Evolutionary conservation across 2,329 filamentous ascomycete genomes (phyloP), one percentile per base, ranked within the genome.

Genomic region (Trichoderma breve): DNA sequence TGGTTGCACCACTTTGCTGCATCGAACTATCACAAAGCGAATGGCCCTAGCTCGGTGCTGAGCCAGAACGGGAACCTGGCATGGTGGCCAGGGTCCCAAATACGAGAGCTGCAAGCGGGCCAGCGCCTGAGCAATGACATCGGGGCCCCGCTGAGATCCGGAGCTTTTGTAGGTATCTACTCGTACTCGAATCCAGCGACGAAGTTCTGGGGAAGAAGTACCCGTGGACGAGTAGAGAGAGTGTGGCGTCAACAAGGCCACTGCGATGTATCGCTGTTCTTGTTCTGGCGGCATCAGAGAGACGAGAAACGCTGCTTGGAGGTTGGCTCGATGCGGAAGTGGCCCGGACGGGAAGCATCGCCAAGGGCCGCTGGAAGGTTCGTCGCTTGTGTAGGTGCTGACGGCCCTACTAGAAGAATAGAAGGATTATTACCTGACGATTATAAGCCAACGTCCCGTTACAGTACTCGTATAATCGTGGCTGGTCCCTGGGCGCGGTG

Each of bases 41-140:
- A n/a, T 69, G 66, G 53, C 15, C 58, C 55, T 69, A 39, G 55
- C n/a, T 34, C 55, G 14, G 36, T 43, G 26, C 43, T 30, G 64
- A 15, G 39, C 62, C 70, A 24, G 51, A 62, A 63, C 30, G 57
- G 58, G 43, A 63, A 53, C 28, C n/a, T 39, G 60, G 36, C 55
- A 68, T 34, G 51, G 24, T 36, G 65, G 34, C 65, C 30, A 66
- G 62, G 61, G 51, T 53, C 60, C 60, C 26, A 36, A 66, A 71
- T 71, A 66, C 70, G 62, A 71, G 70, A 53, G 70, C 63, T 39
- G 70, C 70, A 71, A 71, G 39, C 67, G 67, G 53, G 57, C 21
- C 57, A 71, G 62, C 36, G 47, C 39, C 39, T 43, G 39, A 43
- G 39, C 39, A 43, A 61, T 71, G 69, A 71, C 34, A 55, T 53